Evolutionary conservation across 1,284 basidiomycete species (phyloP), one percentile per base, ranked within the genome.

Genomic region (Entoloma clypeatum): DNA sequence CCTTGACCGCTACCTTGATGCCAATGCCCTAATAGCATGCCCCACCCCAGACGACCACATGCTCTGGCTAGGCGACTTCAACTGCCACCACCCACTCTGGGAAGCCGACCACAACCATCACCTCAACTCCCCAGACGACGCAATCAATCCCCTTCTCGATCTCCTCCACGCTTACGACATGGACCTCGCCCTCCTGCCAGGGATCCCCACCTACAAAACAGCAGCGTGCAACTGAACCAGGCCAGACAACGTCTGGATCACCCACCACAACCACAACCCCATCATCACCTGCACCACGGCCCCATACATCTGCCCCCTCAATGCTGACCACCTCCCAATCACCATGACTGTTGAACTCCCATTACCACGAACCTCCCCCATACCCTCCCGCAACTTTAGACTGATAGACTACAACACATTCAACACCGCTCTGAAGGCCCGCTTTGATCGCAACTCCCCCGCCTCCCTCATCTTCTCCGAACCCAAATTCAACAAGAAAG

Each of bases 61-160:
- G 26, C 34, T 68, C 3, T 69, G 65, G 65, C 43, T 61, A 0
- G 72, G 71, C 0, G 71, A 76, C 51, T 75, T 75, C 61, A 76
- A 75, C 55, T 50, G 64, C 0, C 73, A 77, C 47, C 70, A 76
- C 54, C 68, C 14, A 0, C 19, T 64, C n/a, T n/a, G n/a, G n/a
- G n/a, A 39, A n/a, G n/a, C 3, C 1, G 16, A 14, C 5, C 23
- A 26, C n/a, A 45, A 45, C 17, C 16, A 24, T 3, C 35, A 29
- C 22, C 39, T 45, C 11, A 29, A 41, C 33, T 41, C 38, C 4
- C 1, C 28, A 13, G 18, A 25, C 6, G 16, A 36, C 7, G 9
- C 9, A 11, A 45, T 45, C 11, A 1, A 24, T 2, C 44, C 44
- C 5, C 28, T 45, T 1, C 29, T 45, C 2, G 16, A 25, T 22